Conservation (phyloP, 139 green algal genomes). For the Auxenochlorella pyrenoidosa region DNA sequence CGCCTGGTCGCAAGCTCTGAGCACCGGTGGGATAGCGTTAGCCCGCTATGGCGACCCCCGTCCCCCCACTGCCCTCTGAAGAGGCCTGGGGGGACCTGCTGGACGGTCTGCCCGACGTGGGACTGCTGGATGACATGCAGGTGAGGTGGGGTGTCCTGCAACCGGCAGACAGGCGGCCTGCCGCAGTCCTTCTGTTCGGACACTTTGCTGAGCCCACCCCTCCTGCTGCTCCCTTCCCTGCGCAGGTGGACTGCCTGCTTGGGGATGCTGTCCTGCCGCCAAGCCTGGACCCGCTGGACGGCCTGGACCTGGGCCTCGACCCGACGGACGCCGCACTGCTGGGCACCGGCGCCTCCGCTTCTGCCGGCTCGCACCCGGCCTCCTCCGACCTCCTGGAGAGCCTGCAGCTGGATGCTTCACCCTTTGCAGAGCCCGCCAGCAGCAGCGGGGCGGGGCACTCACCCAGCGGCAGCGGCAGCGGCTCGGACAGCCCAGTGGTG, state of each 20-base stretch:
- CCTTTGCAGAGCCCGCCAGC: neutral
- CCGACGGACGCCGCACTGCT: neutral
- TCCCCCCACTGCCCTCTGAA: neutral
- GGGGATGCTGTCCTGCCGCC: neutral
- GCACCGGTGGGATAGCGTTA: no score
- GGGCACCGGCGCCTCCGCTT: neutral
- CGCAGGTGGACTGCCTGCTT: conserved; percentile 4
- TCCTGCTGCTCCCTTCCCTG: neutral
- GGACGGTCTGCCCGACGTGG: conserved; percentile 1
- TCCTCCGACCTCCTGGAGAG: conserved; percentile 33
- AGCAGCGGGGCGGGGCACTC: neutral
- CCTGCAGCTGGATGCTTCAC: conserved; percentile 17
- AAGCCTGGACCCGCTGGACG: neutral
- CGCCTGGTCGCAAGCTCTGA: no score
- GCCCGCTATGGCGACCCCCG: neutral
- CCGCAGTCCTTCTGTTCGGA: neutral
- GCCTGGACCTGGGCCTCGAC: conserved; percentile 24
- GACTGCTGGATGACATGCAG: conserved; percentile 27
- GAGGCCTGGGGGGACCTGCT: conserved; percentile 22
- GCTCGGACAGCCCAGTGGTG: conserved; percentile 8
- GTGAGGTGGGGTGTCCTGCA: neutral
- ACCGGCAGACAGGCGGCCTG: neutral
- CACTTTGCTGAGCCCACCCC: neutral
- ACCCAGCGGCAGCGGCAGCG: conserved; percentile 13
- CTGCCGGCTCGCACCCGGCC: neutral